Percentiles rank a stretch among this genome's conserved stretches.
Conservation (phyloP, 139 green algal genomes). For the Tetradesmus obliquus region DNA sequence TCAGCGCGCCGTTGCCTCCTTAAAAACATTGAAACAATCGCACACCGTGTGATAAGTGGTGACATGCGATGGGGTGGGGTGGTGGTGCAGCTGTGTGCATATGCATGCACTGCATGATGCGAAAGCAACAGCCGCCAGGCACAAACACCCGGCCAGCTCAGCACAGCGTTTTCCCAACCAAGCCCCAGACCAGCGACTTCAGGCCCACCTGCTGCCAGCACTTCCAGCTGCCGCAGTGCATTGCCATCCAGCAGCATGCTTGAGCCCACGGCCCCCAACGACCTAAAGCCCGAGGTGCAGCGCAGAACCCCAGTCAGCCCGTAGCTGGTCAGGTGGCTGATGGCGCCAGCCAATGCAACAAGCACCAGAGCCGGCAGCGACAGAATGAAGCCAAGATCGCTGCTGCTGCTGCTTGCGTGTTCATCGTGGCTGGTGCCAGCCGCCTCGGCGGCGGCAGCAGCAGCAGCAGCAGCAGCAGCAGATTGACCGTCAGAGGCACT, state of each 20-base stretch:
- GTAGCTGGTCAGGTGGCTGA: constrained; percentile 79
- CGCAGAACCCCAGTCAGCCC: constrained; percentile 75
- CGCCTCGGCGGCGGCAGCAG: neutral
- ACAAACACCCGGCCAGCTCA: too few species aligned
- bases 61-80: neutral
- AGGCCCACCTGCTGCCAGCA: constrained; percentile 44
- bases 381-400: constrained; percentile 40
- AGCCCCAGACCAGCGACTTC: too few species aligned
- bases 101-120: too few species aligned
- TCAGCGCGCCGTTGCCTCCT: neutral
- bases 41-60: neutral
- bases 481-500: neutral
- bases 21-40: neutral
- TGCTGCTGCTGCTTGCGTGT: neutral
- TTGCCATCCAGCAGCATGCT: constrained; percentile 72
- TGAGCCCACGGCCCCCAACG: constrained; percentile 9
- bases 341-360: constrained; percentile 65
- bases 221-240: constrained; percentile 74
- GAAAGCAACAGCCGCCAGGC: too few species aligned
- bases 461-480: neutral
- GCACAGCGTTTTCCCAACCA: too few species aligned
- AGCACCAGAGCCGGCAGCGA: constrained; percentile 68
- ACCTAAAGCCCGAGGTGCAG: constrained; percentile 43
- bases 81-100: too few species aligned
- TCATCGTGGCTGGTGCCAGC: neutral